Percentiles rank a stretch among this genome's conserved stretches.
Evolutionary conservation across 306 rosid genomes (phyloP).

Genomic region (Arachis stenosperma): DNA sequence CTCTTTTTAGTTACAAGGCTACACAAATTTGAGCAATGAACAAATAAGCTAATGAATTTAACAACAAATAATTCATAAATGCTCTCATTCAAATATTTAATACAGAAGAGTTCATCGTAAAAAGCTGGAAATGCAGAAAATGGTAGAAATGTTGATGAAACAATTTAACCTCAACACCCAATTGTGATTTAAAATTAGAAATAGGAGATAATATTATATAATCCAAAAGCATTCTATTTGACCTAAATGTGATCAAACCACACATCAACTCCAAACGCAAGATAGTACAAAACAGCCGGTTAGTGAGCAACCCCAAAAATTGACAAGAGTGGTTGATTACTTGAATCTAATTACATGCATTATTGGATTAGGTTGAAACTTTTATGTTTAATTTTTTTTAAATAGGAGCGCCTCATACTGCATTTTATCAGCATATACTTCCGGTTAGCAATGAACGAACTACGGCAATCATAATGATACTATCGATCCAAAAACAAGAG

Average conservation of each 20-base stretch:
- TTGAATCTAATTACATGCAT: not conserved
- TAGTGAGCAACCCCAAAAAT: not conserved
- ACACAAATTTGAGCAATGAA: not conserved
- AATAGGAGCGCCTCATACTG: not conserved
- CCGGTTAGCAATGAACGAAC: not conserved
- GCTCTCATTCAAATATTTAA: not conserved
- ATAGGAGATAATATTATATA: too few species aligned
- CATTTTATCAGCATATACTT: not conserved
- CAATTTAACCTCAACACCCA: not conserved
- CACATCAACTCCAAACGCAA: not conserved
- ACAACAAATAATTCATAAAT: constrained; percentile 9
- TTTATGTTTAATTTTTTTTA: too few species aligned
- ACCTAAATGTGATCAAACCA: not conserved
- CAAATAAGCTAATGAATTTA: not conserved
- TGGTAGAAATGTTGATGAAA: not conserved
- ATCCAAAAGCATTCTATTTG: not conserved
- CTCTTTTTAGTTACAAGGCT: not conserved
- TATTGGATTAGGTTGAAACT: not conserved
- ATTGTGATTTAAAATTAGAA: not conserved
- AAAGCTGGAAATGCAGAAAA: not conserved
- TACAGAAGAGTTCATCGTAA: constrained; percentile 5
- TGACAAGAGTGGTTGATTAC: not conserved
- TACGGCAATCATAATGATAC: not conserved
- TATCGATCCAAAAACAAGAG: not conserved
- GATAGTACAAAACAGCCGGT: not conserved